These are phyloP conservation scores for Spiromastix sp. DNA, from an alignment of 2,329 filamentous ascomycete species.

Conservation along the genomic window DNA sequence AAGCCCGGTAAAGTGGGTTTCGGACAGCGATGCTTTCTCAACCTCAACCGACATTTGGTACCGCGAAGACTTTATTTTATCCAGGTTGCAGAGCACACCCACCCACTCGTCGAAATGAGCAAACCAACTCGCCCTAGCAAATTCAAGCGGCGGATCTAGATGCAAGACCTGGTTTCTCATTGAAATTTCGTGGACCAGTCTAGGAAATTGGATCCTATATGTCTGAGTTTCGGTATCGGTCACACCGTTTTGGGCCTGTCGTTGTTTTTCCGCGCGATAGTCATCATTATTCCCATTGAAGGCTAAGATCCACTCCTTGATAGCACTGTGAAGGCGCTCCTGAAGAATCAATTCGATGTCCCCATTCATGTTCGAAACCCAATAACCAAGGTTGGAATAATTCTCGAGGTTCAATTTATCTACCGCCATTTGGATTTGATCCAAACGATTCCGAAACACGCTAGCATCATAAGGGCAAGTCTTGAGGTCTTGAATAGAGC, in stretches of 20 bases:
- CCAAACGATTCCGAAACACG: slow-evolving; percentile 71
- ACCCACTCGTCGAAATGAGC: slow-evolving; percentile 89
- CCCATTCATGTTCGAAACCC: slow-evolving; percentile 79
- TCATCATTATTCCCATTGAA: slow-evolving; percentile 54
- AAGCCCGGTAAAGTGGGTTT: slow-evolving; percentile 66
- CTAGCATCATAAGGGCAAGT: slow-evolving; percentile 71
- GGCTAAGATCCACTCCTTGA: slow-evolving; percentile 75
- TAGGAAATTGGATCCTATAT: slow-evolving; percentile 32
- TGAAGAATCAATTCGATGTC: slow-evolving; percentile 74
- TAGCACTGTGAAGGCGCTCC: slow-evolving; percentile 71
- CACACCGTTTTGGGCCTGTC: slow-evolving; percentile 6
- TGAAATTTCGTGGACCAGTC: slow-evolving; percentile 77
- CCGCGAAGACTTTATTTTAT: slow-evolving; percentile 86
- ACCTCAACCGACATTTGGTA: slow-evolving; percentile 75
- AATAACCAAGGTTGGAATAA: slow-evolving; percentile 83
- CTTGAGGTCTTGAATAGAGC: slow-evolving; percentile 70
- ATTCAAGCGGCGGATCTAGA: slow-evolving; percentile 85
- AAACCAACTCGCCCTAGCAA: slow-evolving; percentile 87
- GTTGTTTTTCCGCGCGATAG: slow-evolving; percentile 15
- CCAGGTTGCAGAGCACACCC: slow-evolving; percentile 80
- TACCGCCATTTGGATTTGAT: slow-evolving; percentile 80
- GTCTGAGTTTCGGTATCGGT: slow-evolving; percentile 19
- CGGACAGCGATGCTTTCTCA: slow-evolving; percentile 27
- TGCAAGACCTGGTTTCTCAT: slow-evolving; percentile 99
- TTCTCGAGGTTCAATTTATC: slow-evolving; percentile 95